Evolutionary conservation across 192 early-diverging fungal genomes (phyloP), one percentile per base, ranked within the genome.

Genomic region (Coemansia sp.): DNA sequence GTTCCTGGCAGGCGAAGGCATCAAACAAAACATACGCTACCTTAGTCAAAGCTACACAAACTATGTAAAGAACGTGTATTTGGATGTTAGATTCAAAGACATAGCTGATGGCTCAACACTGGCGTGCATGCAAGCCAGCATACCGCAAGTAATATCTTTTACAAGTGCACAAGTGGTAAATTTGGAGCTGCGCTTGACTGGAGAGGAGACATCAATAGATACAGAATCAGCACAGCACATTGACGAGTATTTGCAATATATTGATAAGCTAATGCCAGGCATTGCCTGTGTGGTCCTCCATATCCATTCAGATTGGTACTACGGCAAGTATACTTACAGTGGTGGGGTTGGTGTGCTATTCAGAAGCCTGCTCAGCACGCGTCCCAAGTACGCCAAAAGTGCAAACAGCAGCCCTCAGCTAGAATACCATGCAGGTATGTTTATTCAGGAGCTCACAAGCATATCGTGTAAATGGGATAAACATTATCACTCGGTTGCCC

Each of bases 391-490:
- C 22, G 22, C 22, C 19, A 21, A 11, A 16, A 48, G 11, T 21
- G 22, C 11, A 2, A 1, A 12, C 22, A 48, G 9, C 11, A 14
- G 22, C 10, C 8, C 46, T 48, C 21, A 12, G 11, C 22, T 23
- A 23, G 4, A 12, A 10, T 24, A 25, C 5, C 0, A 21, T 25
- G 21, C 19, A 23, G 5, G 22, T 7, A 48, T 23, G 11, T 12
- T 24, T n/a, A 42, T 42, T 27, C 54, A 10, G 21, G 31, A 56
- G 6, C 23, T 56, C 12, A 27, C 54, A 40, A 22, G 16, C 11
- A 24, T 56, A 27, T 12, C 35, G 25, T 56, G 54, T 12, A 27
- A 42, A 2, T 56, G 54, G 54, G 54, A 42, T 42, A 18, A 14
- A 38, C 16, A 56, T 21, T 25, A 22, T 23, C 9, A 16, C 6